Evolutionary conservation across 129 eudicot species (phyloP), one percentile per base, ranked within the genome.

Genomic region (Escallonia herrerae): DNA sequence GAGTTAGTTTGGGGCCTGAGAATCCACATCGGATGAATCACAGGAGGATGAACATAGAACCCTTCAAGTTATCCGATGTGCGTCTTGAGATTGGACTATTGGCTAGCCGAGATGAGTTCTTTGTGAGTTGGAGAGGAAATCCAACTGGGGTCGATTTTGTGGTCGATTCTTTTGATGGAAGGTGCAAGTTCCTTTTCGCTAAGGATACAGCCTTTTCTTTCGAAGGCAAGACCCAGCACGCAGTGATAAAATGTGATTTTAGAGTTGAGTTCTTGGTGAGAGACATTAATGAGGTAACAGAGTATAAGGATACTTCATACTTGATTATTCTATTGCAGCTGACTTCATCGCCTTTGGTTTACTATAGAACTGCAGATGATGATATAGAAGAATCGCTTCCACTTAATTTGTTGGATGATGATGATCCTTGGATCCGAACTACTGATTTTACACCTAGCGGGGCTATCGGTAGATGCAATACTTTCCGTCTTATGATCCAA

Each of bases 401-500:
- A 13, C 77, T 68, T 53, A 83, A 82, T 52, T 61, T 81, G 72
- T 55, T 81, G 66, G 86, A 81, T 70, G 86, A 81, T 41, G 86
- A 81, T 66, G 86, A 81, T 67, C 87, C 83, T 38, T 82, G 87
- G 87, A 82, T 82, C 39, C 73, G 83, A 2, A 77, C 87, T 8
- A 74, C 75, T 9, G 83, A 82, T 70, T 73, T 77, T 55, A 74
- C 83, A 2, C 70, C 70, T 1, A 65, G 83, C 66, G 86, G 82
- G 40, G 82, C 79, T 15, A 65, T 81, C 62, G 86, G 82, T 3
- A 69, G 82, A 54, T 81, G 79, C 51, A 81, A 73, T 45, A 44
- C 74, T 15, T 81, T 72, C 77, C 70, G 82, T 40, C 69, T 81
- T 48, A 60, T 77, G 8, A 47, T 77, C 2, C 79, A 70, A 48